Percentiles rank a stretch among this genome's conserved stretches.
These are phyloP conservation scores for Yarrowia osloensis DNA, from an alignment of 805 yeast genomes.

Conservation along the genomic window DNA sequence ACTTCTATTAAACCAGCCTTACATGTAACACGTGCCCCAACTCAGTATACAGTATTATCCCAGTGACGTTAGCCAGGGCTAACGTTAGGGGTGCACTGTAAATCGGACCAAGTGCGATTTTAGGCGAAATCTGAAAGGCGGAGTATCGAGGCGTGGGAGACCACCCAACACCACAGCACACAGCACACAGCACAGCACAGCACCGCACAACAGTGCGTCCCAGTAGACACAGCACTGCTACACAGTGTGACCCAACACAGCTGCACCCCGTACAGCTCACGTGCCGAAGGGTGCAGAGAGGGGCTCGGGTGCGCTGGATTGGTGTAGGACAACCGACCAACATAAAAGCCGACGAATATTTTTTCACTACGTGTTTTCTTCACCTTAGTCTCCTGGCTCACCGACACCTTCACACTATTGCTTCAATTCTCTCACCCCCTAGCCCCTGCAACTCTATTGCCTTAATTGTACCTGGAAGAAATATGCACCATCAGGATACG, in stretches of 20 bases:
- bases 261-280: constrained; percentile 29
- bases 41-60: background rate
- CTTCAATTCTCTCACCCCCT: constrained; percentile 25
- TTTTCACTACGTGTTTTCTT: background rate
- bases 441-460: constrained; percentile 29
- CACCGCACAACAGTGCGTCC: background rate
- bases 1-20: constrained; percentile 2
- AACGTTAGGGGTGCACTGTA: background rate
- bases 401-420: background rate
- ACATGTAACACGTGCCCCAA: constrained; percentile 13
- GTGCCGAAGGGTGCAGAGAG: constrained; percentile 17
- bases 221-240: background rate
- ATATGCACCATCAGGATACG: constrained; percentile 19
- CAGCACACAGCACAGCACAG: background rate
- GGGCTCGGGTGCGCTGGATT: background rate
- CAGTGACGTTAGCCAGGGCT: background rate
- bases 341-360: background rate
- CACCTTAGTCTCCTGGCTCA: background rate
- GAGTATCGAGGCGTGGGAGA: too few species aligned
- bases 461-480: constrained; percentile 15
- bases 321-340: background rate
- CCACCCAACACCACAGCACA: too few species aligned
- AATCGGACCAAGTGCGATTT: too few species aligned
- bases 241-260: background rate
- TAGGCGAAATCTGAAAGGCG: background rate